Conservation (phyloP, 164 flowering plant genomes). For the Akebia trifoliata region DNA sequence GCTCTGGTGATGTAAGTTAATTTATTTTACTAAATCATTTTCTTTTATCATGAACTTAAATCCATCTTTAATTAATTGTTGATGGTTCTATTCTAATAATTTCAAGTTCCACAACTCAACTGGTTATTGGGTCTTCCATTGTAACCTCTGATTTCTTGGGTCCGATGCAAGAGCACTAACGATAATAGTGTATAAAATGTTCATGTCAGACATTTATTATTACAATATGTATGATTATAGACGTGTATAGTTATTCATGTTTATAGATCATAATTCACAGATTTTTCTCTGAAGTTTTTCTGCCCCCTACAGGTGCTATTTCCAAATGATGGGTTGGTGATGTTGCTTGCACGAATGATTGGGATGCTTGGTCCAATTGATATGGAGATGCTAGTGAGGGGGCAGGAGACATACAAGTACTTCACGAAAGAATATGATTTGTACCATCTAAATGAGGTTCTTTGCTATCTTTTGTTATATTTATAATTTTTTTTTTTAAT, state of each 20-base stretch:
- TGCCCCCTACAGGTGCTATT: slow-evolving; percentile 65
- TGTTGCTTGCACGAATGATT: slow-evolving; percentile 74
- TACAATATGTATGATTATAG: no score
- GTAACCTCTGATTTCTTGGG: no score
- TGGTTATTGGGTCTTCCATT: neutral
- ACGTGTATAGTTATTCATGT: no score
- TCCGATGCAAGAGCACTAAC: no score
- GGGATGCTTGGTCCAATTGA: slow-evolving; percentile 84
- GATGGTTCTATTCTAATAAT: neutral
- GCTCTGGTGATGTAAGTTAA: slow-evolving; percentile 76
- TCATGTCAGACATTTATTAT: no score
- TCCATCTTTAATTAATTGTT: neutral
- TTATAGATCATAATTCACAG: no score
- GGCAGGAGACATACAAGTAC: slow-evolving; percentile 82
- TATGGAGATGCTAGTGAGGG: slow-evolving; percentile 66
- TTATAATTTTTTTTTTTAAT: neutral
- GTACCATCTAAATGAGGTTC: slow-evolving; percentile 72
- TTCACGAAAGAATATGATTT: slow-evolving; percentile 81
- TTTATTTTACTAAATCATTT: neutral
- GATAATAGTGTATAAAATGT: no score
- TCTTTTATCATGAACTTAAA: neutral
- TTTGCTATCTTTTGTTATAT: slow-evolving; percentile 5
- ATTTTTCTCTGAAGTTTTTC: neutral
- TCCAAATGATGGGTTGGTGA: slow-evolving; percentile 70
- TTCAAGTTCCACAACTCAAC: neutral